These are phyloP conservation scores for Fusarium abutilonis DNA, from an alignment of 2,329 filamentous ascomycete species.

Conservation along the genomic window DNA sequence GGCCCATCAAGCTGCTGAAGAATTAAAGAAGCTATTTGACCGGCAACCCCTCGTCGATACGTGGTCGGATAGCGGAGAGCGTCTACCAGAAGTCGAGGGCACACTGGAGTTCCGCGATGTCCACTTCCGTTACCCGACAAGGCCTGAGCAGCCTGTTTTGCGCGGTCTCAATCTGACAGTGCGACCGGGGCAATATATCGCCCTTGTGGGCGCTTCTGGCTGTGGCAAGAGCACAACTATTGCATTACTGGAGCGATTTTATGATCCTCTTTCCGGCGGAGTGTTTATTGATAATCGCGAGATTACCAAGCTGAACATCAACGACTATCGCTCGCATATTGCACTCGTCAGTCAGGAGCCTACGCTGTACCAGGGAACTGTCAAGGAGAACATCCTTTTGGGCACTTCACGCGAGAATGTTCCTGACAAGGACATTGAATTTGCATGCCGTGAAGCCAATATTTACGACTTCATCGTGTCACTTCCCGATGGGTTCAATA, in stretches of 20 bases:
- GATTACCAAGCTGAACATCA: slow-evolving; percentile 82
- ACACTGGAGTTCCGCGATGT: slow-evolving; percentile 90
- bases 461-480: slow-evolving; percentile 93
- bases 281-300: slow-evolving; percentile 86
- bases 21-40: slow-evolving; percentile 86
- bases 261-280: slow-evolving; percentile 83
- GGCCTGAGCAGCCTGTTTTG: slow-evolving; percentile 90
- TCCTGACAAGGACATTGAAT: slow-evolving; percentile 75
- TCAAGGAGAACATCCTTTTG: slow-evolving; percentile 89
- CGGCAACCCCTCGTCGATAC: slow-evolving; percentile 82
- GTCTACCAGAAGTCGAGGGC: slow-evolving; percentile 73
- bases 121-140: slow-evolving; percentile 92
- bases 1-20: slow-evolving; percentile 82
- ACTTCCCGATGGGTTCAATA: slow-evolving; percentile 85
- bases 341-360: slow-evolving; percentile 95
- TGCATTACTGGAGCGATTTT: slow-evolving; percentile 91
- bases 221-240: slow-evolving; percentile 97
- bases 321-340: slow-evolving; percentile 83
- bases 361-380: slow-evolving; percentile 91
- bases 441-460: slow-evolving; percentile 88
- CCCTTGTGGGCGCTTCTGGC: slow-evolving; percentile 91
- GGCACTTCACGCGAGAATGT: slow-evolving; percentile 75
- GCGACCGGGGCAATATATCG: slow-evolving; percentile 82
- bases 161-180: slow-evolving; percentile 81
- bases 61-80: slow-evolving; percentile 76